Evolutionary conservation across 2,329 filamentous ascomycete genomes (phyloP), one percentile per base, ranked within the genome.

Genomic region (Pseudogymnoascus sp.): DNA sequence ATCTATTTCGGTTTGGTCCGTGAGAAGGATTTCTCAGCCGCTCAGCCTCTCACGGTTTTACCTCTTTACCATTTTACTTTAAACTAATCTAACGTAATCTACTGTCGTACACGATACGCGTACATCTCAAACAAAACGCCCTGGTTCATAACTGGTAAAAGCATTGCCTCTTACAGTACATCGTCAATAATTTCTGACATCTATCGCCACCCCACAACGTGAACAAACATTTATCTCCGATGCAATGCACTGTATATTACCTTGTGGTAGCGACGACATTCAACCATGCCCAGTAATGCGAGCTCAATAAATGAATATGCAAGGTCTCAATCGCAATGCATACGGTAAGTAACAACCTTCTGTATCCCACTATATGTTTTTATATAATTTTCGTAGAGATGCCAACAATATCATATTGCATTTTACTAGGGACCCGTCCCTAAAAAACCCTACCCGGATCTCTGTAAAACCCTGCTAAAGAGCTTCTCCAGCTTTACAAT

Each of bases 401-500:
- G 2, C 29, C 26, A 53, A 31, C 24, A 24, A 47, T 47, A 47
- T 47, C 2, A 53, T 7, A 31, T 16, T 53, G 21, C 2, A 16
- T 53, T 29, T 29, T 53, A 5, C 24, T 10, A 3, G 44, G 7
- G 8, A n/a, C 4, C 42, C 21, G 14, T 53, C n/a, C 24, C 19
- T 3, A 19, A 19, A 1, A 24, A 44, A 53, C 65, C 62, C 13
- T 59, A 44, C 11, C 38, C 61, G 31, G 67, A 69, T 56, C 53
- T 67, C 29, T 31, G 63, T 2, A 73, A 50, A 53, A 71, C n/a
- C 16, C 66, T 66, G 42, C 75, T 74, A 71, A 84, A 81, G 3
- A 82, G 74, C 62, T 75, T 73, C 59, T 79, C 79, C 21, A 84
- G 70, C 50, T 75, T 77, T 40, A 70, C 65, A 19, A 88, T 78